A percentile compares a stretch with the other conserved stretches of the same genome.
Conservation (phyloP, 2,329 filamentous ascomycete genomes). For the Colletotrichum caudatum region DNA sequence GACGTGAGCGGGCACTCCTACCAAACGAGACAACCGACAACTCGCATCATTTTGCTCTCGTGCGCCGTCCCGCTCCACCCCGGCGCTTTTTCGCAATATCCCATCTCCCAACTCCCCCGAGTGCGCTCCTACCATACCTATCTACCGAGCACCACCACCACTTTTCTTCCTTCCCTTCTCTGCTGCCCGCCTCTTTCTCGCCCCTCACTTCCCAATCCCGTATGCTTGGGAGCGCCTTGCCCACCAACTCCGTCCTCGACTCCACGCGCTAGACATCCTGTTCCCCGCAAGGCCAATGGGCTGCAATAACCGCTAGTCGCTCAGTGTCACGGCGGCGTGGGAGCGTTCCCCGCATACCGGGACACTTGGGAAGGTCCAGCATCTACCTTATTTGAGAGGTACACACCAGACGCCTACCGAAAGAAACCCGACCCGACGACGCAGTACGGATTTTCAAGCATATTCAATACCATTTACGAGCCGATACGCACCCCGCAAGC, state of each 20-base stretch:
- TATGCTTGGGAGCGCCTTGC: constrained; percentile 37
- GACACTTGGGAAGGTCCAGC: constrained; percentile 45
- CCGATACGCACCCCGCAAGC: constrained; percentile 20
- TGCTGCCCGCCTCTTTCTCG: constrained; percentile 42
- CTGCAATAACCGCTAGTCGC: constrained; percentile 66
- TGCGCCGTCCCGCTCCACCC: constrained; percentile 41
- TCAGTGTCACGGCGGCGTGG: constrained; percentile 69
- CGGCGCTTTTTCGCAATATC: constrained; percentile 42
- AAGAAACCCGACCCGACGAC: constrained; percentile 19
- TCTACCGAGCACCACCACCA: constrained; percentile 21
- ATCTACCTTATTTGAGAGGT: constrained; percentile 23
- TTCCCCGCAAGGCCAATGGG: constrained; percentile 62
- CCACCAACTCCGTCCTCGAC: constrained; percentile 23
- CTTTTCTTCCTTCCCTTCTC: constrained; percentile 11
- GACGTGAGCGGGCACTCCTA: constrained; percentile 29
- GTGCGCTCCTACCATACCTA: constrained; percentile 28
- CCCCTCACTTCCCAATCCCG: constrained; percentile 42
- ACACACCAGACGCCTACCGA: constrained; percentile 19
- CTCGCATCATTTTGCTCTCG: constrained; percentile 42
- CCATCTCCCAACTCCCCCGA: constrained; percentile 39
- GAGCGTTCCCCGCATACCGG: constrained; percentile 69
- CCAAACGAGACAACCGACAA: constrained; percentile 39
- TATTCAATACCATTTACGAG: constrained; percentile 4
- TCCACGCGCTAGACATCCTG: constrained; percentile 22
- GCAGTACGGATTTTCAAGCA: constrained; percentile 3